Evolutionary conservation across 768 basidiomycete genomes (phyloP).

Genomic region (Hypholoma fasciculare): DNA sequence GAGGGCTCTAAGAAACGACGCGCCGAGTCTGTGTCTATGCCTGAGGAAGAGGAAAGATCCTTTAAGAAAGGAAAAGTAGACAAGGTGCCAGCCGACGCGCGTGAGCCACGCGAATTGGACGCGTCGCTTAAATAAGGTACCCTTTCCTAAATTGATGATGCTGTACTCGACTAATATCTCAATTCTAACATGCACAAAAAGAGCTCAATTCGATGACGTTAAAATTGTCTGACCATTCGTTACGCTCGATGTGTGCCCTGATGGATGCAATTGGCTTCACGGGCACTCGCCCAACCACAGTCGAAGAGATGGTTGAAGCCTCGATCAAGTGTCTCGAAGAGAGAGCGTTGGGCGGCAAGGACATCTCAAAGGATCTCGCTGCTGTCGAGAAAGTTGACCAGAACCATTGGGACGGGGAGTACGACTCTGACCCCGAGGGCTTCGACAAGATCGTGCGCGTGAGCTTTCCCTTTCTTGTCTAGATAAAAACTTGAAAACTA

Average conservation of each 20-base stretch:
- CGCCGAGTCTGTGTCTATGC: not conserved
- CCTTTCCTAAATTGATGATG: not conserved
- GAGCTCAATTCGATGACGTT: not conserved
- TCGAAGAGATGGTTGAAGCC: not conserved
- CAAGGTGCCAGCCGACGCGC: not conserved
- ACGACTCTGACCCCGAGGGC: constrained; percentile 2
- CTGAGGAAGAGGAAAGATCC: not conserved
- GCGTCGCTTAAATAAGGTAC: not conserved
- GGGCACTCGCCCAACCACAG: not conserved
- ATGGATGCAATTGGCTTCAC: constrained; percentile 3
- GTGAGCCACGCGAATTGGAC: not conserved
- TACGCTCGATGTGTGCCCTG: constrained; percentile 1
- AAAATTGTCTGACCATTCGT: not conserved
- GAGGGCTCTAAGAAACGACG: not conserved
- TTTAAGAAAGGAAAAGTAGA: not conserved
- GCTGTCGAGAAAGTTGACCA: not conserved
- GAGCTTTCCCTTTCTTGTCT: not conserved
- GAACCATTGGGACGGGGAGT: constrained; percentile 5
- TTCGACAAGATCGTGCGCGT: constrained; percentile 1
- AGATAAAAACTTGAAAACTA: no score
- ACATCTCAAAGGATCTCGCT: not conserved
- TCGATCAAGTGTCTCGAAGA: not conserved
- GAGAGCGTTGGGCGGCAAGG: not conserved
- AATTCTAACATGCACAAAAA: not conserved
- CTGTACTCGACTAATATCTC: not conserved